These are phyloP conservation scores for Fusarium lyarnte DNA, from an alignment of 2,329 filamentous ascomycete genomes.

Conservation along the genomic window DNA sequence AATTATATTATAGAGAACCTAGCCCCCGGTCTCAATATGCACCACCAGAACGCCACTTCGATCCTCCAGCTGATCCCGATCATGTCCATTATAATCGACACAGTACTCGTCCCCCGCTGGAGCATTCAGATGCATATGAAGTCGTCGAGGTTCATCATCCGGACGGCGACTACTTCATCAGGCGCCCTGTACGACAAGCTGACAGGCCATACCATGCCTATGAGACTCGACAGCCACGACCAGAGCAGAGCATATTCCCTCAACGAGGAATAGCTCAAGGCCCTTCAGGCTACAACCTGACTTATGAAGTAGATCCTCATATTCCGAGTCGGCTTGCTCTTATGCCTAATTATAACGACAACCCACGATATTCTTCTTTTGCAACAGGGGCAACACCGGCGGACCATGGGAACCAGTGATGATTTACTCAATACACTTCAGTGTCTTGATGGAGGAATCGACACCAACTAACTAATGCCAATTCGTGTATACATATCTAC, in stretches of 20 bases:
- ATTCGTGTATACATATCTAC: neutral
- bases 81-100: constrained; percentile 20
- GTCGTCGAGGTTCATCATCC: constrained; percentile 57
- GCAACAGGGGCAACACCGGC: neutral
- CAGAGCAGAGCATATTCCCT: constrained; percentile 16
- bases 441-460: neutral
- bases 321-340: neutral
- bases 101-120: neutral
- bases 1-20: constrained; percentile 17
- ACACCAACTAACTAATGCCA: neutral
- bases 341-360: constrained; percentile 49
- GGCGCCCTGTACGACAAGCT: constrained; percentile 51
- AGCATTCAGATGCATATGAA: constrained; percentile 52
- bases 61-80: neutral
- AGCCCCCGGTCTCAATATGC: constrained; percentile 14
- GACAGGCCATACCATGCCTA: constrained; percentile 40
- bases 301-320: neutral
- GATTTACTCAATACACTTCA: neutral
- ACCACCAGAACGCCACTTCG: constrained; percentile 8
- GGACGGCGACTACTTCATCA: constrained; percentile 58
- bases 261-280: constrained; percentile 8
- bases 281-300: neutral
- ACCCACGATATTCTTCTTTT: constrained; percentile 52
- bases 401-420: constrained; percentile 6
- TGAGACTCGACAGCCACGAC: constrained; percentile 22